phyloP scores from a whole-genome alignment of 331 rosid species.

The Pyracantha coccinea region DNA sequence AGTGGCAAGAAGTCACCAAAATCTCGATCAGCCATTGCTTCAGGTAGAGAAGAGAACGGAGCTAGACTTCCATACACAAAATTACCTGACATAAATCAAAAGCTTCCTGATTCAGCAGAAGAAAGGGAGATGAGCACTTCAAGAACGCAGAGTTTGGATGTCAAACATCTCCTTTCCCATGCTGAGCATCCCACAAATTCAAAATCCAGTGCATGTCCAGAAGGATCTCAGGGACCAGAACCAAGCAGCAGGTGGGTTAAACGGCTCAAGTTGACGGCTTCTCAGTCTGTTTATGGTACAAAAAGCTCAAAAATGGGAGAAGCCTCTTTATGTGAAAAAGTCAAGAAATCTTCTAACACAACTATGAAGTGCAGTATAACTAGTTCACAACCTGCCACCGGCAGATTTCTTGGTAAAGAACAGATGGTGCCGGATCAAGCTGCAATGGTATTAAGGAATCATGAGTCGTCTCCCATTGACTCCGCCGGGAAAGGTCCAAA shows the following conservation, averaged over 20 bases:
- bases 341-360: constrained; percentile 15
- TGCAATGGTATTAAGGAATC: constrained; percentile 19
- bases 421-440: constrained; percentile 13
- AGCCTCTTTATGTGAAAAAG: constrained; percentile 36
- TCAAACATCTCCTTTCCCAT: constrained; percentile 52
- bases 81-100: constrained; percentile 47
- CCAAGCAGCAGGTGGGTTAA: constrained; percentile 67
- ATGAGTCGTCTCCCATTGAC: constrained; percentile 21
- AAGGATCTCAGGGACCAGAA: constrained; percentile 38
- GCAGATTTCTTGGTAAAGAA: constrained; percentile 23
- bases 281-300: constrained; percentile 38
- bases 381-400: constrained; percentile 26
- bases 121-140: constrained; percentile 67
- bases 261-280: constrained; percentile 54
- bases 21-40: constrained; percentile 23
- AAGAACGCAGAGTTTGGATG: constrained; percentile 71
- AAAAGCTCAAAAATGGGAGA: constrained; percentile 41
- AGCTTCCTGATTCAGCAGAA: constrained; percentile 38
- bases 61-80: constrained; percentile 13
- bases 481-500: constrained; percentile 26
- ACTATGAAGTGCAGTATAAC: constrained; percentile 22
- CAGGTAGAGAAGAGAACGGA: constrained; percentile 32
- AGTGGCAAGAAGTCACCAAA: constrained; percentile 31
- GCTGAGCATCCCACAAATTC: constrained; percentile 34
- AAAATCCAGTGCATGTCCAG: constrained; percentile 25